A percentile compares a stretch with the other conserved stretches of the same genome.
These are phyloP conservation scores for Calamus simplicifolius DNA, from an alignment of 176 grass and related monocot genomes.

Conservation along the genomic window DNA sequence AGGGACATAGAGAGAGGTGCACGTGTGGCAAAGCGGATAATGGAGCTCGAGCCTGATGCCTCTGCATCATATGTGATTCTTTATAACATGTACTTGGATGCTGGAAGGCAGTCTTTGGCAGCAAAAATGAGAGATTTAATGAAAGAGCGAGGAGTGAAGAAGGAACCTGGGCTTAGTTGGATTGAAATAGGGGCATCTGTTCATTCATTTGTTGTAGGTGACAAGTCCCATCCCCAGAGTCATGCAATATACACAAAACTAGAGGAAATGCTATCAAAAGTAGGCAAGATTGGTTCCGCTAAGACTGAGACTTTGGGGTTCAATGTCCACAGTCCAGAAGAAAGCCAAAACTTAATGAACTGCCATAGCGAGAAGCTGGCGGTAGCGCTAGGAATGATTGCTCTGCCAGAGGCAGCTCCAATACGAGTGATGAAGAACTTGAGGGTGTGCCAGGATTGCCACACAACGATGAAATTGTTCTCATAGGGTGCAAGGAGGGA, in stretches of 20 bases:
- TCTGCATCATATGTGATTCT: conserved; percentile 55
- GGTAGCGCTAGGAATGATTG: conserved; percentile 54
- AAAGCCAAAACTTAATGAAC: conserved; percentile 23
- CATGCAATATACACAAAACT: conserved; percentile 39
- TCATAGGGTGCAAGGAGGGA: conserved; percentile 43
- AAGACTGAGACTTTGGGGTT: conserved; percentile 2
- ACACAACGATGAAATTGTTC: conserved; percentile 48
- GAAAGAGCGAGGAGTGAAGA: conserved; percentile 68
- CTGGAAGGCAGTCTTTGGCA: conserved; percentile 34
- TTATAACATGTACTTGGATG: conserved; percentile 61
- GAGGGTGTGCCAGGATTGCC: conserved; percentile 53
- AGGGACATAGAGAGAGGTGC: conserved; percentile 42
- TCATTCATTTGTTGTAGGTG: conserved; percentile 61
- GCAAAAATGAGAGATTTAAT: conserved; percentile 51
- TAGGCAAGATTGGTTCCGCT: conserved; percentile 19
- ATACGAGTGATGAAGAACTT: conserved; percentile 66
- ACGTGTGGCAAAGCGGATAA: conserved; percentile 33
- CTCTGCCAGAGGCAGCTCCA: conserved; percentile 35
- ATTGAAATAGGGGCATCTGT: conserved; percentile 40
- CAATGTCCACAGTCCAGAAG: conserved; percentile 5
- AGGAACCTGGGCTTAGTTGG: conserved; percentile 71
- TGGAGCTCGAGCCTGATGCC: conserved; percentile 44
- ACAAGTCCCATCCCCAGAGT: conserved; percentile 48
- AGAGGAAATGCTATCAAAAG: conserved; percentile 43
- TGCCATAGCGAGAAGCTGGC: conserved; percentile 62